Conservation (phyloP, 139 green algal species). For the Eudorina sp. region DNA sequence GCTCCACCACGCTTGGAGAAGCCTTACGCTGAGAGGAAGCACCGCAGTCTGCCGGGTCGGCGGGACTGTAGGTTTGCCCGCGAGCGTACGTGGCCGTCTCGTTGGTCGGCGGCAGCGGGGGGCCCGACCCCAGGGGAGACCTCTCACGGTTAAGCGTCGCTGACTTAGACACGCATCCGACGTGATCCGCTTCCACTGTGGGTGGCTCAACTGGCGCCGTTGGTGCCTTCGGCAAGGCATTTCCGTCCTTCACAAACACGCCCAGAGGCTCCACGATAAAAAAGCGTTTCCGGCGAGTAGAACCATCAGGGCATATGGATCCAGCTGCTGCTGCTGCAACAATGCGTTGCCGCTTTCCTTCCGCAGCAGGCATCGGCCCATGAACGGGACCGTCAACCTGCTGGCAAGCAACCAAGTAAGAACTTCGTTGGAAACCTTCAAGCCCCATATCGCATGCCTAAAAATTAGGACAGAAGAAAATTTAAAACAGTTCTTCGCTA, state of each 20-base stretch:
- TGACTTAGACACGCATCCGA: background rate
- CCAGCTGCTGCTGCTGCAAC: background rate
- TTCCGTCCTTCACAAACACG: background rate
- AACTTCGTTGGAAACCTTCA: background rate
- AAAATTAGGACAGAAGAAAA: background rate
- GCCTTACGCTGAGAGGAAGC: too few species aligned
- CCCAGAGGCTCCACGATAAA: conserved; percentile 8
- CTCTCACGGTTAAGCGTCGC: background rate
- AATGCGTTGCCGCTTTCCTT: background rate
- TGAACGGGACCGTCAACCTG: background rate
- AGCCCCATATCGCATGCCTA: background rate
- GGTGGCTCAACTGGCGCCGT: background rate
- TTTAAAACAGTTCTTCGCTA: too few species aligned
- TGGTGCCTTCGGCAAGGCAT: background rate
- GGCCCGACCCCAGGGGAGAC: background rate
- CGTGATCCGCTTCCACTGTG: background rate
- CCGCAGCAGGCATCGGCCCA: background rate
- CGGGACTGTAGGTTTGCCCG: background rate
- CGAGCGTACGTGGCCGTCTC: background rate
- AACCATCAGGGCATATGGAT: background rate
- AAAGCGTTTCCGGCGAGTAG: background rate
- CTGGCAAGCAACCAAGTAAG: background rate
- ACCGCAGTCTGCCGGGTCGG: background rate
- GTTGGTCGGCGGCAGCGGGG: background rate
- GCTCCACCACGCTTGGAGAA: too few species aligned